These are phyloP conservation scores for Scutellaria baicalensis DNA, from an alignment of 257 asterid species.

Conservation along the genomic window DNA sequence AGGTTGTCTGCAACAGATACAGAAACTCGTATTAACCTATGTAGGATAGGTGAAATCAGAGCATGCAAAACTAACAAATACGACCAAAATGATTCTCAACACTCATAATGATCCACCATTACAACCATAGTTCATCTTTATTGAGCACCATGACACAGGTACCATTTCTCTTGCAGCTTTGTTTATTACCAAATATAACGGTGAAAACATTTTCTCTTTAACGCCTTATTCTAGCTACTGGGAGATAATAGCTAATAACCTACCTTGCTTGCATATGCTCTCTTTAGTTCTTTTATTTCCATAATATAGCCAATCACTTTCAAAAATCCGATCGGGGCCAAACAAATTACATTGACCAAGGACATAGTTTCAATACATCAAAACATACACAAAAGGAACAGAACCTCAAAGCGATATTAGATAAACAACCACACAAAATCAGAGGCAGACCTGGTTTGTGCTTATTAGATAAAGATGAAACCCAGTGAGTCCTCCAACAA, in stretches of 20 bases:
- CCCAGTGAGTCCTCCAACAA: conserved; percentile 98
- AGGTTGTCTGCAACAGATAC: conserved; percentile 67
- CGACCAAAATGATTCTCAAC: not conserved
- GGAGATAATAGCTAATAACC: too few relatives aligned
- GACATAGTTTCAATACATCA: not conserved
- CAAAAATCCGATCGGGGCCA: too few relatives aligned
- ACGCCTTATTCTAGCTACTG: too few relatives aligned
- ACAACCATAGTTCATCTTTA: not conserved
- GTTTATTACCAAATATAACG: too few relatives aligned
- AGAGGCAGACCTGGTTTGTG: conserved; percentile 80
- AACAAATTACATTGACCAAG: too few relatives aligned
- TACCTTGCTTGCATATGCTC: not conserved
- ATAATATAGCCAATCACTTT: too few relatives aligned
- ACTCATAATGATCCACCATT: not conserved
- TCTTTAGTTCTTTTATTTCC: too few relatives aligned
- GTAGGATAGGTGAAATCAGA: not conserved
- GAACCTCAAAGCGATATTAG: not conserved
- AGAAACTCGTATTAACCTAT: not conserved
- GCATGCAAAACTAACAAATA: not conserved
- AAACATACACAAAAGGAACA: not conserved
- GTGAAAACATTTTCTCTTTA: too few relatives aligned
- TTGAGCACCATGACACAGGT: too few relatives aligned
- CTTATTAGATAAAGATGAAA: conserved; percentile 88
- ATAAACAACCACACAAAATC: conserved; percentile 8
- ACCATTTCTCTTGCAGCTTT: too few relatives aligned